phyloP scores from a whole-genome alignment of 2,329 filamentous ascomycete species.

The Nigrograna mackinnonii region DNA sequence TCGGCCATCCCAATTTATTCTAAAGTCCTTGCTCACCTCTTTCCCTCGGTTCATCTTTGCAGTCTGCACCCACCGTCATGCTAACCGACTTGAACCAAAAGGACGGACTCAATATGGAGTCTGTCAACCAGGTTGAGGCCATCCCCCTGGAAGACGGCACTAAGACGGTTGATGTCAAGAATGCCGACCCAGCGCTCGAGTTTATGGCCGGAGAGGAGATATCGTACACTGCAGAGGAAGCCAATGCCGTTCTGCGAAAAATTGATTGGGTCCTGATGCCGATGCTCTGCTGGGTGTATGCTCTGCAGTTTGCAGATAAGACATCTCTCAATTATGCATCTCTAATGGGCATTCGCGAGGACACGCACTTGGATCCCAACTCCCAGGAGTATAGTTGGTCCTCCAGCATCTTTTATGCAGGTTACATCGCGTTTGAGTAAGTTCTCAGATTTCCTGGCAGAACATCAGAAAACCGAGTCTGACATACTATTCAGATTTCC shows the following conservation, averaged over 20 bases:
- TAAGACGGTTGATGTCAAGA: not conserved
- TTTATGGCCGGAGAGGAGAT: not conserved
- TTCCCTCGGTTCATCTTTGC: too few relatives aligned
- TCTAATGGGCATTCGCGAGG: not conserved
- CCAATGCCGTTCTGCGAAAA: not conserved
- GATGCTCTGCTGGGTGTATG: not conserved
- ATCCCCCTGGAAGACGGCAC: not conserved
- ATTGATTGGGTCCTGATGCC: not conserved
- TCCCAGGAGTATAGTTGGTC: not conserved
- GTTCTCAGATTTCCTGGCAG: too few relatives aligned
- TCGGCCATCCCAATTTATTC: too few relatives aligned
- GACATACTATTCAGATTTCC: not conserved
- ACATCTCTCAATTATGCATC: not conserved
- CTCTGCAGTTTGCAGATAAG: not conserved
- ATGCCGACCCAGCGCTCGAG: not conserved
- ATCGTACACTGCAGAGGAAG: not conserved
- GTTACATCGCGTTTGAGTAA: not conserved
- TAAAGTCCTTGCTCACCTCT: too few relatives aligned
- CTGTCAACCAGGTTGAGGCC: not conserved
- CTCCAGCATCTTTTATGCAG: not conserved
- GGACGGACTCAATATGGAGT: not conserved
- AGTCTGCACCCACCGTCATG: not conserved
- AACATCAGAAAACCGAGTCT: too few relatives aligned
- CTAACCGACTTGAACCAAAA: not conserved
- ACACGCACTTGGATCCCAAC: not conserved